Evolutionary conservation across 1,284 basidiomycete genomes (phyloP).

Genomic region (Trametes sp.): DNA sequence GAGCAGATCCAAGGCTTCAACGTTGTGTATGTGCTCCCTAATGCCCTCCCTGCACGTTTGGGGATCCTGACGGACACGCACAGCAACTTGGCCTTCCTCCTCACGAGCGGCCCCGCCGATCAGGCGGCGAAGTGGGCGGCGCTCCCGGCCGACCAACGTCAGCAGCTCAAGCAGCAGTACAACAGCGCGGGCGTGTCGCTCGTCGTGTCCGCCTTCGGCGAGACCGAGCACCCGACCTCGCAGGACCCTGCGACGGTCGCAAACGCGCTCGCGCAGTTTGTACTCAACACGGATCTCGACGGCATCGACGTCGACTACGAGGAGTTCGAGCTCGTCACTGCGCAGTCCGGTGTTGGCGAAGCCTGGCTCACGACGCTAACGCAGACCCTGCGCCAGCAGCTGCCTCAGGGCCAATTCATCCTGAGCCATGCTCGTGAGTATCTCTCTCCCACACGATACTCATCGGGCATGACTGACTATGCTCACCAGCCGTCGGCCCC

Average conservation of each 20-base stretch:
- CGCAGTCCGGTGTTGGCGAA: slow-evolving; percentile 46
- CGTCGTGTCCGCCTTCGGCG: slow-evolving; percentile 59
- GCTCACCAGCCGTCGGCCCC: slow-evolving; percentile 6
- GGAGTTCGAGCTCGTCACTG: slow-evolving; percentile 54
- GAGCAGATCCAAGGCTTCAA: slow-evolving; percentile 28
- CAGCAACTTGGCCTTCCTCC: slow-evolving; percentile 27
- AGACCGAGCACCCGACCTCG: slow-evolving; percentile 57
- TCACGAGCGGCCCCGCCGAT: slow-evolving; percentile 16
- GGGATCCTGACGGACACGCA: neutral
- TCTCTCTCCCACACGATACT: too few relatives aligned
- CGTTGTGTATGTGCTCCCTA: slow-evolving; percentile 19
- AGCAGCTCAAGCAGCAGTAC: slow-evolving; percentile 50
- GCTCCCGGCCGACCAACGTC: slow-evolving; percentile 35
- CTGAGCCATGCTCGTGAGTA: slow-evolving; percentile 43
- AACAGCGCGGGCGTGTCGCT: slow-evolving; percentile 54
- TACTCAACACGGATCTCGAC: slow-evolving; percentile 47
- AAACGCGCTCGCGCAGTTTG: slow-evolving; percentile 53
- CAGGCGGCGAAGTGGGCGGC: slow-evolving; percentile 17
- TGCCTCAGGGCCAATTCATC: slow-evolving; percentile 46
- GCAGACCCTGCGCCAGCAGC: slow-evolving; percentile 41
- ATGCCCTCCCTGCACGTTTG: too few relatives aligned
- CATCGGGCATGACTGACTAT: too few relatives aligned
- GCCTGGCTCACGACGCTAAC: slow-evolving; percentile 54
- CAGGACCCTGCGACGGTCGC: slow-evolving; percentile 50
- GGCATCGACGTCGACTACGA: slow-evolving; percentile 68